Percentiles rank a stretch among this genome's conserved stretches.
Evolutionary conservation across 1,139 yeast species (phyloP).

Genomic region (Blastobotrys raffinosifermentans): DNA sequence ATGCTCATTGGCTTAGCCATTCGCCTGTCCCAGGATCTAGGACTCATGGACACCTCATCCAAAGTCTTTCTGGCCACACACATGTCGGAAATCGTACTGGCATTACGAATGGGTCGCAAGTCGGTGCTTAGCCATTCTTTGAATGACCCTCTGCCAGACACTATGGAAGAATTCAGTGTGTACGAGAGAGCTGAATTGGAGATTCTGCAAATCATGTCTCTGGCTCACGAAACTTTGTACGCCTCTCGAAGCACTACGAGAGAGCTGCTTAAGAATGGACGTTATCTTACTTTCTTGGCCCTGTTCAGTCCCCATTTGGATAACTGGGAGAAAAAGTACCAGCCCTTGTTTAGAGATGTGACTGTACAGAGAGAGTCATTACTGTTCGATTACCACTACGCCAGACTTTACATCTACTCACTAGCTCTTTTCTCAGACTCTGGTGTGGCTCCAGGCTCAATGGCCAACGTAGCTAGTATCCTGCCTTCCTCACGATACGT

Average conservation of each 20-base stretch:
- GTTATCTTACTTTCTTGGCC: slow-evolving; percentile 60
- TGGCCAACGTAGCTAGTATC: slow-evolving; percentile 51
- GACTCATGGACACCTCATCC: slow-evolving; percentile 66
- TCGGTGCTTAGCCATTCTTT: slow-evolving; percentile 32
- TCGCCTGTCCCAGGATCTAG: slow-evolving; percentile 82
- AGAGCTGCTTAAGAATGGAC: slow-evolving; percentile 43
- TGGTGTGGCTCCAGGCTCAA: slow-evolving; percentile 38
- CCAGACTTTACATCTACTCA: slow-evolving; percentile 76
- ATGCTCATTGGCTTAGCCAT: slow-evolving; percentile 86
- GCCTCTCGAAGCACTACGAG: slow-evolving; percentile 37
- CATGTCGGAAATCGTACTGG: slow-evolving; percentile 59
- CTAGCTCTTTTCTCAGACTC: slow-evolving; percentile 47
- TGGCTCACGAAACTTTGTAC: slow-evolving; percentile 81
- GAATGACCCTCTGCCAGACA: slow-evolving; percentile 28
- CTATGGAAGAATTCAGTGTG: slow-evolving; percentile 44
- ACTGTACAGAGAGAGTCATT: slow-evolving; percentile 63
- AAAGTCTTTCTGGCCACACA: slow-evolving; percentile 79
- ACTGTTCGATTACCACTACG: slow-evolving; percentile 76
- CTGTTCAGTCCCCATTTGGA: slow-evolving; percentile 71
- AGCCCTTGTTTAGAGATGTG: slow-evolving; percentile 47
- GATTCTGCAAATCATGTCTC: slow-evolving; percentile 66
- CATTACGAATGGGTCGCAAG: slow-evolving; percentile 34
- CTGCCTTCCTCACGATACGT: slow-evolving; percentile 71
- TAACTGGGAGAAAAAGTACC: slow-evolving; percentile 68
- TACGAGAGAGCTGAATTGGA: slow-evolving; percentile 75